A percentile compares a stretch with the other conserved stretches of the same genome.
Conservation (phyloP, 78 protist genomes). For the Dictyostelium purpureum region DNA sequence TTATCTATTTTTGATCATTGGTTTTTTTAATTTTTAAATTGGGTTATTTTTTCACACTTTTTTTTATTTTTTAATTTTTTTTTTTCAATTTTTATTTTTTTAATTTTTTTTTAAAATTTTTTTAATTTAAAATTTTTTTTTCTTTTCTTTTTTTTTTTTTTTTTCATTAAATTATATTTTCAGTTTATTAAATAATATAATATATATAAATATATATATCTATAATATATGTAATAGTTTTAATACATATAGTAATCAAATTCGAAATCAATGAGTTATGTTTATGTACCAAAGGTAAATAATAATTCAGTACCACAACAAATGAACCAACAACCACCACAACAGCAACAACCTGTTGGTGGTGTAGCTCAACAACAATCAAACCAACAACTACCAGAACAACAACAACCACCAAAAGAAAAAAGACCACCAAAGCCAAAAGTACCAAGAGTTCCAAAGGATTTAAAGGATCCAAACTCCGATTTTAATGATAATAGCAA, state of each 20-base stretch:
- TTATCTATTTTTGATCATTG: no score
- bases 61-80: background rate
- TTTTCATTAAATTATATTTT: background rate
- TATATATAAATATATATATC: background rate
- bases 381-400: background rate
- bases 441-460: background rate
- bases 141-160: background rate
- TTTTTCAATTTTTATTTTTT: background rate
- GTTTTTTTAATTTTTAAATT: no score
- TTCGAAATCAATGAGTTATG: constrained; percentile 4
- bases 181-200: background rate
- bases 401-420: constrained; percentile 5
- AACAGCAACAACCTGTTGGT: background rate
- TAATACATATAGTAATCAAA: background rate
- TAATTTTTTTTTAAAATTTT: background rate
- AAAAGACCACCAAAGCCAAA: constrained; percentile 10
- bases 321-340: background rate
- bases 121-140: background rate
- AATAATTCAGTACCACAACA: background rate
- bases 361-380: background rate
- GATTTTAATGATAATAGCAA: background rate
- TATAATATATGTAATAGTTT: background rate
- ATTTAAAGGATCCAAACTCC: background rate
- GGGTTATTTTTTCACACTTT: no score
- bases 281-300: constrained; percentile 22